Evolutionary conservation across 805 yeast species (phyloP), one percentile per base, ranked within the genome.

Genomic region (Ogataea saltuana): DNA sequence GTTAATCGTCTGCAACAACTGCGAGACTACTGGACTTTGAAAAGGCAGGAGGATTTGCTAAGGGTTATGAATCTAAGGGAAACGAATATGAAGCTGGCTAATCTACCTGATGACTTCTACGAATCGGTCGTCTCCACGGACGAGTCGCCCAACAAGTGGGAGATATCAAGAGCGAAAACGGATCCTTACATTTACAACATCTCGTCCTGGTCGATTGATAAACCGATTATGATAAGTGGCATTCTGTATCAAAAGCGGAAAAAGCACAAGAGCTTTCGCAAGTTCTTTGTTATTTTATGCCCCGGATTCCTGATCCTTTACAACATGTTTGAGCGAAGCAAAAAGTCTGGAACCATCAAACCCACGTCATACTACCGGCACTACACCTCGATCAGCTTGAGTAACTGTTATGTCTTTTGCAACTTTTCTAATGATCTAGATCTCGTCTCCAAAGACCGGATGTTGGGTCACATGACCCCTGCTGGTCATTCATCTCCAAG

Each of bases 351-450:
- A 0, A 70, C 70, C 2, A 63, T 72, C 3, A 69, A 72, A 55
- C 71, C 74, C n/a, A 67, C 68, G 3, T 55, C 73, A 0, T 75
- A 74, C 50, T 81, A 75, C 53, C 64, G 69, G 33, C 80, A 76
- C 51, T 72, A 74, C 50, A 56, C 78, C 37, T 76, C 85, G 0
- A 74, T 88, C 15, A 81, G 89, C 1, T 63, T 91, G 20, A 59
- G 74, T 2, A 77, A 75, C 11, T 81, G 95, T 45, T 91, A 88
- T 59, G 72, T 88, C 4, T 87, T 87, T 62, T 79, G 93, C 1
- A 96, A 91, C 1, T 61, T 72, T 2, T 63, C 76, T 1, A 78
- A 90, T 2, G 72, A 70, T 10, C 57, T 72, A 25, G 89, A 83
- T 49, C 65, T 88, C 20, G 58, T 82, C 22, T 56, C 62, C 9